phyloP scores from a whole-genome alignment of 768 basidiomycete species.

The Kondoa malvinella region DNA sequence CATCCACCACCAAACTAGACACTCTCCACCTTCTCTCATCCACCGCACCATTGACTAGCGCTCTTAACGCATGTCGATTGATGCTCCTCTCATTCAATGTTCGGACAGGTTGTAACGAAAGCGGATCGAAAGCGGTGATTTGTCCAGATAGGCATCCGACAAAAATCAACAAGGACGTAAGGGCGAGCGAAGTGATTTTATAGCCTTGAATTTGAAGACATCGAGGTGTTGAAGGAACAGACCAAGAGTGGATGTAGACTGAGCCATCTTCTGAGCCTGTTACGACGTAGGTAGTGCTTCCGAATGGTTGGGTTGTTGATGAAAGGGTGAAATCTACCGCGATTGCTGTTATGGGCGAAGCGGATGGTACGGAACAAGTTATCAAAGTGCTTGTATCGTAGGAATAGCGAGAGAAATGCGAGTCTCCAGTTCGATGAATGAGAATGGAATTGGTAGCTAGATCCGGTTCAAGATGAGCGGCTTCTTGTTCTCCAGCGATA shows the following conservation, averaged over 20 bases:
- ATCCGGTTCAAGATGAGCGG: no score
- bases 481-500: no score
- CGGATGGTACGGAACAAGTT: not conserved
- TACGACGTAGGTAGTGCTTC: conserved; percentile 7
- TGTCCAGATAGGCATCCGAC: conserved; percentile 11
- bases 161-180: conserved; percentile 9
- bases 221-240: conserved; percentile 8
- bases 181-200: conserved; percentile 10
- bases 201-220: conserved; percentile 7
- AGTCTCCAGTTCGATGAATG: not conserved
- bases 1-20: conserved; percentile 4
- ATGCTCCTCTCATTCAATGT: conserved; percentile 14
- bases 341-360: not conserved
- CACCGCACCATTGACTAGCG: conserved; percentile 3
- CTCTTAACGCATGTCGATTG: conserved; percentile 15
- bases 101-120: conserved; percentile 7
- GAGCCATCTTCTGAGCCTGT: conserved; percentile 13
- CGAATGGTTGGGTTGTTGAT: not conserved
- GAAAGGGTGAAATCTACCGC: not conserved
- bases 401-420: not conserved
- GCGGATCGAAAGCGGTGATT: conserved; percentile 11
- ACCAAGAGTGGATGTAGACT: not conserved
- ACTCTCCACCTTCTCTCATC: conserved; percentile 14
- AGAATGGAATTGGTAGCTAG: no score
- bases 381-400: not conserved